Evolutionary conservation across 2,329 filamentous ascomycete genomes (phyloP).

Genomic region (Penicillium sp.): DNA sequence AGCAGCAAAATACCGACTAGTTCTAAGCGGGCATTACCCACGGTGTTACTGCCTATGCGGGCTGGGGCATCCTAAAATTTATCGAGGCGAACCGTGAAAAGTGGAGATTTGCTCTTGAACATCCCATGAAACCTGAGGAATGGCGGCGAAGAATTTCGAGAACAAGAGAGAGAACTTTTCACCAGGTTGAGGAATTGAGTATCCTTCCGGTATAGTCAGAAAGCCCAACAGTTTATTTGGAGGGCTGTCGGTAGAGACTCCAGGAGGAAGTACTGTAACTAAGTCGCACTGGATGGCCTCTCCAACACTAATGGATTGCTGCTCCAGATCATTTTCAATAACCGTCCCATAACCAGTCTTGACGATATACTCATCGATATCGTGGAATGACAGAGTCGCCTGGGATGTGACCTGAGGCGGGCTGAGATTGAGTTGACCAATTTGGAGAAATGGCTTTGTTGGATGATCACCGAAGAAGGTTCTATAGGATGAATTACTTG

Average conservation of each 20-base stretch:
- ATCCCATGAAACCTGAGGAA: background rate
- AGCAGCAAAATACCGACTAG: too few relatives aligned
- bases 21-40: too few relatives aligned
- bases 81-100: too few relatives aligned
- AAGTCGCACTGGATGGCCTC: background rate
- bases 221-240: background rate
- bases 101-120: too few relatives aligned
- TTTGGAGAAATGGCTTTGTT: background rate
- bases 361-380: background rate
- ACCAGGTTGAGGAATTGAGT: background rate
- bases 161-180: background rate
- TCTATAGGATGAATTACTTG: background rate
- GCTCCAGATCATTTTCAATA: background rate
- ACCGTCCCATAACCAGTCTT: background rate
- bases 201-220: background rate
- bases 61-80: too few relatives aligned
- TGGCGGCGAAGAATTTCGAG: background rate
- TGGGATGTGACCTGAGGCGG: background rate
- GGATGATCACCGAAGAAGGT: background rate
- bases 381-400: background rate
- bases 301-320: background rate
- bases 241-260: background rate
- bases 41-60: too few relatives aligned
- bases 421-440: background rate
- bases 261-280: background rate